A percentile compares a stretch with the other conserved stretches of the same genome.
Conservation (phyloP, 169 alveolate species). For the Plasmodium malariae region DNA sequence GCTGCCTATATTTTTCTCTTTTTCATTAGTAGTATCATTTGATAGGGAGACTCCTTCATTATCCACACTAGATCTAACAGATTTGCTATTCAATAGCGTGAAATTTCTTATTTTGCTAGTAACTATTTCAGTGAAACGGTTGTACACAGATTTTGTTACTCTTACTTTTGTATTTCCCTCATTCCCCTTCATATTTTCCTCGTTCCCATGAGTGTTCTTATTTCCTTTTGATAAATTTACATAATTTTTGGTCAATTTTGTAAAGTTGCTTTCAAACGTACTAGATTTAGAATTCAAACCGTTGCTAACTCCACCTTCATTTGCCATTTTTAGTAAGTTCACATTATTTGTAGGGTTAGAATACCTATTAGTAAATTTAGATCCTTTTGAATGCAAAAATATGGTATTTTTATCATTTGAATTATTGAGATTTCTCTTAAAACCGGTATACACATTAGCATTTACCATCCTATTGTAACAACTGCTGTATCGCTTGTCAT, state of each 20-base stretch:
- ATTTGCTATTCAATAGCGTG: constrained; percentile 30
- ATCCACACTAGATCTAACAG: constrained; percentile 1
- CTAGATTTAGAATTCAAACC: neutral
- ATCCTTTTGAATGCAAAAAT: neutral
- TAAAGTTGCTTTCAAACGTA: constrained; percentile 24
- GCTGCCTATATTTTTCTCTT: constrained; percentile 24
- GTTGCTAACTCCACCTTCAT: neutral
- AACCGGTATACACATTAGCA: constrained; percentile 16
- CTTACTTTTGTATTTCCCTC: neutral
- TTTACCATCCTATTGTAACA: constrained; percentile 7
- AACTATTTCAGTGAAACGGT: constrained; percentile 54
- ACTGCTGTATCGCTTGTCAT: constrained; percentile 25
- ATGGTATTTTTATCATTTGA: constrained; percentile 3
- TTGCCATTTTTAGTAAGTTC: neutral
- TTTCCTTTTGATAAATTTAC: neutral
- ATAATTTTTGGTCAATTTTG: constrained; percentile 12
- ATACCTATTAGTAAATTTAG: constrained; percentile 7
- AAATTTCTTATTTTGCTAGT: constrained; percentile 21
- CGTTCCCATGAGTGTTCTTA: neutral
- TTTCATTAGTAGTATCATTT: neutral
- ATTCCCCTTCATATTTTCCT: neutral
- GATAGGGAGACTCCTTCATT: constrained; percentile 9
- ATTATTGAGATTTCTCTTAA: constrained; percentile 31
- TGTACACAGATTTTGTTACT: constrained; percentile 16
- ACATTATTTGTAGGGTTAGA: constrained; percentile 20